Base-by-base conservation (phyloP, 1,284 basidiomycete genomes). In the Cystobasidiaceae sp. region DNA sequence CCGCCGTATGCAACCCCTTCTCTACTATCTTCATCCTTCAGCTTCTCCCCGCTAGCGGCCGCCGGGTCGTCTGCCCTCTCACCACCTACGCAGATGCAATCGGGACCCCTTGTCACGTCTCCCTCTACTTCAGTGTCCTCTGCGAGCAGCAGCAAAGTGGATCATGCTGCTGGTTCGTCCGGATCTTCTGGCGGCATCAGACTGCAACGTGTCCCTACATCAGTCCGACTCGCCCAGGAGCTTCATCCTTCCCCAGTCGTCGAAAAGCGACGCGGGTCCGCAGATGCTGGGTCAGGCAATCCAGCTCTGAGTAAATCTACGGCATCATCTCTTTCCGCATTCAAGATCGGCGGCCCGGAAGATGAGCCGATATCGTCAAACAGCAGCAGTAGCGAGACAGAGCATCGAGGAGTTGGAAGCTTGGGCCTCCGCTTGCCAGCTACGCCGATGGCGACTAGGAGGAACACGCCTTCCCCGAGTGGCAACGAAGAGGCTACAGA, bases 201-300 rank as follows among this genome's bases (percentile, higher is more conserved):
- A 0, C 69, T 82, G n/a, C 81, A 81, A 67, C 74, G 80, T 2
- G 80, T 82, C 1, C 81, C 81, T 0, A 81, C 80, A 0, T 78
- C 79, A 7, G 80, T 82, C 1, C 74, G 80, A n/a, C 67, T 81
- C 39, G 81, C 81, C 0, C 77, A 79, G 13, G 80, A 81, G 37
- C 68, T 81, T 2, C 67, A 68, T 52, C 48, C 62, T 15, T 65
- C 67, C 32, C 60, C 67, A 23, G 43, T 44, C 23, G 9, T 51
- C 3, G 61, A 56, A 19, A 64, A 56, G 43, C 50, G 61, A 28
- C 39, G 61, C 23, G 30, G 41, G 6, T 64, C 61, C 11, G 30
- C 41, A 5, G 61, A 64, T 37, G 25, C 61, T 13, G 50, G 39
- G 8, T 27, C 54, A 4, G 11, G n/a, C n/a, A 44, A 41, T 28